Base-by-base conservation (phyloP, 768 basidiomycete genomes). In the Gymnopilus junonius region DNA sequence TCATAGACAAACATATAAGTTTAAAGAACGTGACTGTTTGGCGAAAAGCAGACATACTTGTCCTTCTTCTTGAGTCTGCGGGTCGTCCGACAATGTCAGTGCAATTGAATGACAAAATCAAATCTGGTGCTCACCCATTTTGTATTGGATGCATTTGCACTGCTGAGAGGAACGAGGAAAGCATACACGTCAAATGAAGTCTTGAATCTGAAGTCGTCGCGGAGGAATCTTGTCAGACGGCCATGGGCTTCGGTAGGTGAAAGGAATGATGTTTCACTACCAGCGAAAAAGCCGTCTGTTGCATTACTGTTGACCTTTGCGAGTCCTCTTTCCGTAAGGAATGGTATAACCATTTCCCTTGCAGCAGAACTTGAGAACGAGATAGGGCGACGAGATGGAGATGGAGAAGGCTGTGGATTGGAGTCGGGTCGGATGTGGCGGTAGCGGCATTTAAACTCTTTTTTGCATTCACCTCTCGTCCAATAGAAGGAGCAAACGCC, bases 191-290 rank as follows among this genome's bases (percentile, higher is more conserved):
- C 74, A 43, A 75, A 75, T 0, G 81, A 74, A 1, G 42, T 72
- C 1, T 62, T 65, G 64, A 89, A 88, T 23, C 73, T 71, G 66
- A 75, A 88, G 17, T 70, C 61, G 58, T 85, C 82, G 11, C 29
- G 55, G 10, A 86, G 72, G 69, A 79, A 88, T 35, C 66, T 67
- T 58, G 78, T 80, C 37, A 88, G 65, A 11, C 68, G 59, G 35
- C 79, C 79, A 37, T 87, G 86, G 0, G 81, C 80, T 58, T 84
- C 79, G n/a, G 73, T 71, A 0, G 86, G 85, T 10, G 79, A 76
- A 46, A 84, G 64, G 2, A 70, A 63, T 3, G 59, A 45, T 10
- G 71, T 68, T 0, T 72, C 34, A 25, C 68, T n/a, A 55, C 75
- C 74, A 4, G 75, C 70, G 61, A 83, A 82, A 66, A 79, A 83